Evolutionary conservation across 352 stramenopile species (phyloP).

Genomic region (Globisporangium radiosum): DNA sequence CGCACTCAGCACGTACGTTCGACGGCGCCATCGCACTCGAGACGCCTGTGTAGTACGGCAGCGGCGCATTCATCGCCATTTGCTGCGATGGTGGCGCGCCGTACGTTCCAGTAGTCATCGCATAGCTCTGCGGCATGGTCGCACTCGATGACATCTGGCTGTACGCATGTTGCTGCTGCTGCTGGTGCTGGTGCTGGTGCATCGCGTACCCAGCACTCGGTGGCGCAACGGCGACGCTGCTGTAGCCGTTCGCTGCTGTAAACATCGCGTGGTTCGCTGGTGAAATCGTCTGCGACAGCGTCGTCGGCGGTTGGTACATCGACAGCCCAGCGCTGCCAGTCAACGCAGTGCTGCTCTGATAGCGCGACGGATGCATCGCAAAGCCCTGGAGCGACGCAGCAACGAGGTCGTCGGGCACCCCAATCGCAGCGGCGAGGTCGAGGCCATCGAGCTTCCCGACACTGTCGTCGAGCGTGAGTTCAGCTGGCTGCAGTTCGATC

Average conservation of each 20-base stretch:
- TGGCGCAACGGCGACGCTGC: conserved; percentile 4
- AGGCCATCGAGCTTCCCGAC: conserved; percentile 17
- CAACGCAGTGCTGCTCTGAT: conserved; percentile 12
- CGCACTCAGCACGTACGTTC: conserved; percentile 5
- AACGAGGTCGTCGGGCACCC: conserved; percentile 63
- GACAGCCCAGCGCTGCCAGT: conserved; percentile 3
- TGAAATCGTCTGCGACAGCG: conserved; percentile 23
- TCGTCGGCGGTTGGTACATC: conserved; percentile 3
- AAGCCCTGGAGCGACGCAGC: conserved; percentile 73
- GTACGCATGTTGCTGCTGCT: conserved; percentile 32
- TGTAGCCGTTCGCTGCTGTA: conserved; percentile 40
- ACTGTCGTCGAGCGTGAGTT: conserved; percentile 8
- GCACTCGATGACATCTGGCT: conserved; percentile 26
- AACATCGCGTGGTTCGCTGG: conserved; percentile 39
- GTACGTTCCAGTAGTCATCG: conserved; percentile 20
- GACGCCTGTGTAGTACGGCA: conserved; percentile 11
- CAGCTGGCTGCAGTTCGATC: conserved; percentile 6
- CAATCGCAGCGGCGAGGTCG: conserved; percentile 28
- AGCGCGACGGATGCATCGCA: conserved; percentile 51
- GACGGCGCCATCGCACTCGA: conserved; percentile 8
- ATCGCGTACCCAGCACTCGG: no score
- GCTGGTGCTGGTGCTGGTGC: conserved; percentile 17
- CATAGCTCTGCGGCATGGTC: conserved; percentile 43
- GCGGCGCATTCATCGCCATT: conserved; percentile 9
- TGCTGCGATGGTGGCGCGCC: background rate